These are phyloP conservation scores for Rhinocladiella similis DNA, from an alignment of 2,329 filamentous ascomycete genomes.

Conservation along the genomic window DNA sequence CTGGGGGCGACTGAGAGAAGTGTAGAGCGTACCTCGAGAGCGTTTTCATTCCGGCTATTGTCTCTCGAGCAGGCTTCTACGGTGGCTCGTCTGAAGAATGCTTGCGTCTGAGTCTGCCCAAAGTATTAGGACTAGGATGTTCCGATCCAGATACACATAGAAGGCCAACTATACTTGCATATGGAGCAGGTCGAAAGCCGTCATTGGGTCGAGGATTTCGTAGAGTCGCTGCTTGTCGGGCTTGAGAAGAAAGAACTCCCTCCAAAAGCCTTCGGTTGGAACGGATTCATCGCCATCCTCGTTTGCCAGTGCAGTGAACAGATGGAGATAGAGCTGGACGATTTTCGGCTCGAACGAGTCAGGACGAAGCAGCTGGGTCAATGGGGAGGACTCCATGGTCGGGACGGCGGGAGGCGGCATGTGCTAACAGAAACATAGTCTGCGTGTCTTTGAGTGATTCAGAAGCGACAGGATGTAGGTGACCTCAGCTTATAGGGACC, in stretches of 20 bases:
- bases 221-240: conserved; percentile 72
- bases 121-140: conserved; percentile 23
- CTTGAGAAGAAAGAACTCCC: conserved; percentile 87
- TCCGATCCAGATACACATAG: conserved; percentile 1
- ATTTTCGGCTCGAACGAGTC: conserved; percentile 94
- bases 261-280: conserved; percentile 90
- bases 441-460: neutral
- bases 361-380: conserved; percentile 88
- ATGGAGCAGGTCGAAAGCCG: conserved; percentile 72
- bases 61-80: conserved; percentile 62
- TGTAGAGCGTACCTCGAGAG: conserved; percentile 67
- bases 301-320: conserved; percentile 62
- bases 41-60: conserved; percentile 70
- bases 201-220: conserved; percentile 67
- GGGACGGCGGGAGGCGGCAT: neutral
- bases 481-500: neutral
- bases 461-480: too few species aligned
- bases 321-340: conserved; percentile 78
- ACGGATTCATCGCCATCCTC: conserved; percentile 62
- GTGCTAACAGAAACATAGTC: neutral
- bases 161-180: conserved; percentile 57
- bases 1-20: neutral
- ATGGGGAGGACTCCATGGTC: conserved; percentile 60
- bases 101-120: conserved; percentile 64
- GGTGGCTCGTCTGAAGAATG: conserved; percentile 75